A percentile compares a stretch with the other conserved stretches of the same genome.
phyloP scores from a whole-genome alignment of 1,139 yeast species.

The Nakaseomyces delphensis region DNA sequence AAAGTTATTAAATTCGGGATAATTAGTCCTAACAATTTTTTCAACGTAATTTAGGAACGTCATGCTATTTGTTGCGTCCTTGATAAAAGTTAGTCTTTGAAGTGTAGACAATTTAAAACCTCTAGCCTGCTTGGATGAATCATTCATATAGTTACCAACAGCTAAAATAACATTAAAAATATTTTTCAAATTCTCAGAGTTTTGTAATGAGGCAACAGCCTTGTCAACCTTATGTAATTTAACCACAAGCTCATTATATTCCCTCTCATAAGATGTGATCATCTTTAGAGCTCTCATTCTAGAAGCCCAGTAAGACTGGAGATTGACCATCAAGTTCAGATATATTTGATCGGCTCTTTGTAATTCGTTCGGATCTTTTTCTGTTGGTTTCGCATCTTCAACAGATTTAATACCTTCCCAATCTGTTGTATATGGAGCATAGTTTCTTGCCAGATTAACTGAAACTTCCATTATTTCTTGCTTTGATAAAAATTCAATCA shows the following conservation, averaged over 20 bases:
- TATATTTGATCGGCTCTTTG: conserved; percentile 72
- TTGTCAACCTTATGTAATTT: conserved; percentile 57
- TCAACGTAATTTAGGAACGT: conserved; percentile 76
- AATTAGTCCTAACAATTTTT: conserved; percentile 56
- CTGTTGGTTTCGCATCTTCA: conserved; percentile 42
- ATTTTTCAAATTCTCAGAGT: conserved; percentile 50
- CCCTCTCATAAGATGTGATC: conserved; percentile 55
- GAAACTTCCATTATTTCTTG: conserved; percentile 62
- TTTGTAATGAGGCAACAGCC: conserved; percentile 52
- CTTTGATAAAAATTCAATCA: conserved; percentile 61
- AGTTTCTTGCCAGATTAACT: conserved; percentile 50
- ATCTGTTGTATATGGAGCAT: conserved; percentile 57
- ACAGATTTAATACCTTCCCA: conserved; percentile 35
- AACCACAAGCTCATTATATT: conserved; percentile 54
- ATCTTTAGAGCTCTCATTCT: conserved; percentile 63
- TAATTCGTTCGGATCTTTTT: conserved; percentile 64
- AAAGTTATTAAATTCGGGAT: conserved; percentile 55
- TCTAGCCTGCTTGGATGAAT: conserved; percentile 66
- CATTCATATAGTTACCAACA: conserved; percentile 81
- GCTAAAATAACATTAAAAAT: conserved; percentile 71
- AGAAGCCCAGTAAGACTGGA: conserved; percentile 75
- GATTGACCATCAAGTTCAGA: conserved; percentile 61
- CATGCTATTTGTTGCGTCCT: conserved; percentile 69
- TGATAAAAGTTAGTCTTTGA: conserved; percentile 66
- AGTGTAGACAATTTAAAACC: conserved; percentile 71